Conservation (phyloP, 2,329 filamentous ascomycete species). For the Leptographium procerum region DNA sequence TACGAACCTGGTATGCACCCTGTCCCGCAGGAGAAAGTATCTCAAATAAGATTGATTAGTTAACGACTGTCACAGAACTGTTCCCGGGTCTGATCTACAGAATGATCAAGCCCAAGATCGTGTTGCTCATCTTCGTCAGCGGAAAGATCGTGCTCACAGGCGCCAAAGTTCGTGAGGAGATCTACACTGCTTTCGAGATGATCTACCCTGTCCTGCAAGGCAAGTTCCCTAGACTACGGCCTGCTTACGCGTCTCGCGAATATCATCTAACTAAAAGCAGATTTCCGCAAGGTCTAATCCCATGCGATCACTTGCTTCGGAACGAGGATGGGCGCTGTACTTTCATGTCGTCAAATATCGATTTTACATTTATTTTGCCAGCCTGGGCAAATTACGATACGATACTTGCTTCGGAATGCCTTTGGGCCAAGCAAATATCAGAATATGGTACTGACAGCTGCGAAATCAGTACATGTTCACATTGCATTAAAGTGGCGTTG, state of each 20-base stretch:
- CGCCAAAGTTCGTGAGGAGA: conserved; percentile 96
- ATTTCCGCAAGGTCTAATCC: conserved; percentile 47
- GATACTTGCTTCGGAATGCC: neutral
- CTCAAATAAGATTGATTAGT: too few species aligned
- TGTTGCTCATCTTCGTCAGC: conserved; percentile 92
- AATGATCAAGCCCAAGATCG: conserved; percentile 99
- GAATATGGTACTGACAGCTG: neutral
- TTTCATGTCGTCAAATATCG: neutral
- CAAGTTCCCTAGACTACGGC: conserved; percentile 27
- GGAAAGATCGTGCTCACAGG: conserved; percentile 97
- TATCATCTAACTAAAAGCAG: conserved; percentile 21
- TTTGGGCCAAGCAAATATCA: too few species aligned
- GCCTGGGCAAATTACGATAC: neutral
- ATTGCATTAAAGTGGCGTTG: conserved; percentile 1
- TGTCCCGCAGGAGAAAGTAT: neutral
- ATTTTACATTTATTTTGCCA: neutral
- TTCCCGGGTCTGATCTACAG: conserved; percentile 99
- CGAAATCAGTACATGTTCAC: neutral
- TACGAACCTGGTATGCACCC: conserved; percentile 58
- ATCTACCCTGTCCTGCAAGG: conserved; percentile 92
- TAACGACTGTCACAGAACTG: conserved; percentile 46
- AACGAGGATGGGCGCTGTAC: conserved; percentile 7
- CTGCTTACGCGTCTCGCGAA: conserved; percentile 15
- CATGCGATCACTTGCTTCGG: neutral
- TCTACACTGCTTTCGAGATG: conserved; percentile 93